A percentile compares a stretch with the other conserved stretches of the same genome.
These are phyloP conservation scores for Alternaria ventricosa DNA, from an alignment of 2,329 filamentous ascomycete species.

Conservation along the genomic window DNA sequence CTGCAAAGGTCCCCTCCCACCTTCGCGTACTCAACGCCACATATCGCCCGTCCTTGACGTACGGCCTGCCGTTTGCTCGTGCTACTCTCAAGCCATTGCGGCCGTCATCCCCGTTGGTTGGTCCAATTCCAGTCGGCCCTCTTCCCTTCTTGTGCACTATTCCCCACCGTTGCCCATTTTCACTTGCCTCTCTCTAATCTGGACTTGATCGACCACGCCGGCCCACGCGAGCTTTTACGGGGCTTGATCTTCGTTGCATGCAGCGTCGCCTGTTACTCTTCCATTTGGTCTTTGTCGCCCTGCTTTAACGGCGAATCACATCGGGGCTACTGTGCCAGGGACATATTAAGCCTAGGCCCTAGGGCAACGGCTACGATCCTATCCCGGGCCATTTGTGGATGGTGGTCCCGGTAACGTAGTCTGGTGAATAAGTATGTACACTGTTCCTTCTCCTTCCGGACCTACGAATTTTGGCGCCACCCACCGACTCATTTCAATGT, in stretches of 20 bases:
- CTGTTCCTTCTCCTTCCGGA: slow-evolving; percentile 44
- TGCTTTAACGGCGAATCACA: slow-evolving; percentile 47
- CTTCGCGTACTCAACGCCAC: slow-evolving; percentile 45
- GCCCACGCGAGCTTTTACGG: slow-evolving; percentile 44
- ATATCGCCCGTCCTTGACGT: slow-evolving; percentile 45
- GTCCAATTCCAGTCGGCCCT: slow-evolving; percentile 42
- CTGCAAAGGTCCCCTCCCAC: slow-evolving; percentile 38
- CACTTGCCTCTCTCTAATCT: slow-evolving; percentile 37
- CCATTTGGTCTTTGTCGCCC: slow-evolving; percentile 39
- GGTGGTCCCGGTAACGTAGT: slow-evolving; percentile 42
- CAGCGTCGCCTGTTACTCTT: slow-evolving; percentile 35
- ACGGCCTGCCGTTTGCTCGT: slow-evolving; percentile 44
- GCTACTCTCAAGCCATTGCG: slow-evolving; percentile 37
- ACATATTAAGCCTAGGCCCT: slow-evolving; percentile 42
- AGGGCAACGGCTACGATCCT: slow-evolving; percentile 43
- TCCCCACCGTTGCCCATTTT: slow-evolving; percentile 41
- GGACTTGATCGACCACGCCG: slow-evolving; percentile 43
- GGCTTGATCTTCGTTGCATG: slow-evolving; percentile 46
- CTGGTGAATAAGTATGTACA: slow-evolving; percentile 48
- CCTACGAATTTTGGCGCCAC: slow-evolving; percentile 34
- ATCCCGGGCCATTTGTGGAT: slow-evolving; percentile 43
- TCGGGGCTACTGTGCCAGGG: slow-evolving; percentile 37
- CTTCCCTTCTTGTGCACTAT: slow-evolving; percentile 47
- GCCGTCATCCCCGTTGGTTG: slow-evolving; percentile 42
- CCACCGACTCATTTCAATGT: slow-evolving; percentile 45